Percentiles rank a stretch among this genome's conserved stretches.
These are phyloP conservation scores for Cladosporium sp. DNA, from an alignment of 2,329 filamentous ascomycete genomes.

Conservation along the genomic window DNA sequence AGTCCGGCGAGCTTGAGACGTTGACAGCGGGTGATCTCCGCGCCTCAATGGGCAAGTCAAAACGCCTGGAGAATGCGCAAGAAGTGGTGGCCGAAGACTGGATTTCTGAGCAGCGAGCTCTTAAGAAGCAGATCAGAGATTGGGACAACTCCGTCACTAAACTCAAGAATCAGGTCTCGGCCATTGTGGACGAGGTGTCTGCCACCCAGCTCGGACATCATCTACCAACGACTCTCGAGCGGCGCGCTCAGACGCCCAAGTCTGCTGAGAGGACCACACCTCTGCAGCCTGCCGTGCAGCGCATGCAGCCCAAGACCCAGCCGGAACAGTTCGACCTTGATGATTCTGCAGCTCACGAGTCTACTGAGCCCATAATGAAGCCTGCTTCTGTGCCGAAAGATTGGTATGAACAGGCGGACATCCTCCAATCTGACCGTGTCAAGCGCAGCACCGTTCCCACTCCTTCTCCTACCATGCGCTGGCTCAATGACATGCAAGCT, in stretches of 20 bases:
- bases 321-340: constrained; percentile 28
- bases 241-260: background rate
- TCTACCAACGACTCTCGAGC: constrained; percentile 10
- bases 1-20: constrained; percentile 41
- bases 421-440: constrained; percentile 35
- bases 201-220: constrained; percentile 3
- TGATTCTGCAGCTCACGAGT: constrained; percentile 37
- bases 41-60: constrained; percentile 44
- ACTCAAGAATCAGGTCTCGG: constrained; percentile 6
- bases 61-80: background rate
- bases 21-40: constrained; percentile 47
- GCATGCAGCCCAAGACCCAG: constrained; percentile 32
- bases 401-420: constrained; percentile 32
- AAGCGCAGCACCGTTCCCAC: constrained; percentile 25
- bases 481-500: constrained; percentile 34
- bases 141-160: constrained; percentile 18
- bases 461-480: constrained; percentile 25
- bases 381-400: constrained; percentile 28
- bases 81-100: constrained; percentile 3
- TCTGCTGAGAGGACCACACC: background rate
- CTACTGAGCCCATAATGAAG: constrained; percentile 30
- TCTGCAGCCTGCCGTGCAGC: constrained; percentile 32
- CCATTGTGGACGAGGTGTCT: constrained; percentile 13
- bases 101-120: constrained; percentile 11
- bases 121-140: constrained; percentile 19